Conservation (phyloP, 2,329 filamentous ascomycete species). For the Neopestalotiopsis sp. region DNA sequence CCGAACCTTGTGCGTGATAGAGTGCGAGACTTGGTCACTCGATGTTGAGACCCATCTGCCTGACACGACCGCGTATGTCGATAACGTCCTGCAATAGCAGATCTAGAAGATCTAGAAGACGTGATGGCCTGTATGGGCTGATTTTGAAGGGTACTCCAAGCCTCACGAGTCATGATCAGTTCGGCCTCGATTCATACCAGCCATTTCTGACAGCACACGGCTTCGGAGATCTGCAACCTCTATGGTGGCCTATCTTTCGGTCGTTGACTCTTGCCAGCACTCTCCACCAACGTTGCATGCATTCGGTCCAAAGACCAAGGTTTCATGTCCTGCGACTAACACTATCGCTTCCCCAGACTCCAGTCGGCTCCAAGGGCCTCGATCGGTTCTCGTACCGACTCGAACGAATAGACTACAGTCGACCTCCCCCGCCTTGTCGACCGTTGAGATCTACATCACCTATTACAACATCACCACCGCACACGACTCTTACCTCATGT, state of each 20-base stretch:
- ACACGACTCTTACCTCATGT: conserved; percentile 45
- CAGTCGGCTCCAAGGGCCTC: neutral
- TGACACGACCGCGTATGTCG: conserved; percentile 13
- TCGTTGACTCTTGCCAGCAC: neutral
- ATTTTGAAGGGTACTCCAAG: neutral
- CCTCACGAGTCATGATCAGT: conserved; percentile 14
- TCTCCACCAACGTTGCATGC: neutral
- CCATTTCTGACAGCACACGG: neutral
- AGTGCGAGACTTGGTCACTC: conserved; percentile 15
- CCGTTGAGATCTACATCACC: neutral
- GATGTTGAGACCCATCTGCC: conserved; percentile 13
- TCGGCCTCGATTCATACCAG: neutral
- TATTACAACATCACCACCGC: neutral
- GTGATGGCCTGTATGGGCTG: neutral
- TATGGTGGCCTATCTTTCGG: neutral
- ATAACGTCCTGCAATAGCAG: neutral
- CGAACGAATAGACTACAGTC: conserved; percentile 12
- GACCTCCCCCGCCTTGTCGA: conserved; percentile 7
- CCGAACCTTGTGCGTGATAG: conserved; percentile 15
- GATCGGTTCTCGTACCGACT: neutral
- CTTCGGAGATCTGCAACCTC: conserved; percentile 2
- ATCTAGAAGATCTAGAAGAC: neutral
- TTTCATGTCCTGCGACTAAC: conserved; percentile 11
- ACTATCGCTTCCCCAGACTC: conserved; percentile 9
- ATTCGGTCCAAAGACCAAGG: neutral